Percentiles rank a stretch among this genome's conserved stretches.
These are phyloP conservation scores for Alternaria infectoria DNA, from an alignment of 2,329 filamentous ascomycete genomes.

Conservation along the genomic window DNA sequence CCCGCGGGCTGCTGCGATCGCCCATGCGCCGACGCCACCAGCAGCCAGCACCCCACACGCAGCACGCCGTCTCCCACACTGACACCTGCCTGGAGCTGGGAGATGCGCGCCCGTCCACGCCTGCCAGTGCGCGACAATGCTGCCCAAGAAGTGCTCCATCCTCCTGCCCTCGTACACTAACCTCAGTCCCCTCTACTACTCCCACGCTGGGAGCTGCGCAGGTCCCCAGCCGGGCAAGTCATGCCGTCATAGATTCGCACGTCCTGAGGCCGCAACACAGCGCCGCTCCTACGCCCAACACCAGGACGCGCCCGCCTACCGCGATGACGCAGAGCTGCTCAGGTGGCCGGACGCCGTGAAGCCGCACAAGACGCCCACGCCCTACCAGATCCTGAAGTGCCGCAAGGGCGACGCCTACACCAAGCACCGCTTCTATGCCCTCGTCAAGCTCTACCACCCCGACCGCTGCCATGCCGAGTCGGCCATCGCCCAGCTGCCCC, in stretches of 20 bases:
- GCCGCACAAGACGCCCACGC: slow-evolving; percentile 66
- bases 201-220: slow-evolving; percentile 28
- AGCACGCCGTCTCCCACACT: slow-evolving; percentile 5
- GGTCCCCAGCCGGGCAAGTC: slow-evolving; percentile 34
- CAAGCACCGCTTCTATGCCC: slow-evolving; percentile 83
- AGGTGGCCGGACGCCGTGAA: slow-evolving; percentile 42
- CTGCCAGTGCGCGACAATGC: slow-evolving; percentile 42
- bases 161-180: slow-evolving; percentile 28
- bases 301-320: slow-evolving; percentile 15
- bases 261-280: slow-evolving; percentile 22
- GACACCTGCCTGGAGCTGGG: slow-evolving; percentile 7
- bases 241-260: slow-evolving; percentile 48
- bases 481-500: slow-evolving; percentile 56
- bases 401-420: slow-evolving; percentile 71
- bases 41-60: slow-evolving; percentile 10
- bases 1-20: background rate
- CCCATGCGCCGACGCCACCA: slow-evolving; percentile 3
- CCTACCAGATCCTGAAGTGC: slow-evolving; percentile 84
- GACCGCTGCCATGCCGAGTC: slow-evolving; percentile 62
- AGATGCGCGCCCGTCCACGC: slow-evolving; percentile 29
- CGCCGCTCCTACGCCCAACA: slow-evolving; percentile 40
- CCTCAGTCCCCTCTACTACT: slow-evolving; percentile 22
- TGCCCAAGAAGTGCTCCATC: slow-evolving; percentile 38
- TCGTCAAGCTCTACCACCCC: slow-evolving; percentile 96
- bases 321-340: slow-evolving; percentile 29